These are phyloP conservation scores for Linnemannia elongata DNA, from an alignment of 192 early-diverging fungal genomes.

Conservation along the genomic window DNA sequence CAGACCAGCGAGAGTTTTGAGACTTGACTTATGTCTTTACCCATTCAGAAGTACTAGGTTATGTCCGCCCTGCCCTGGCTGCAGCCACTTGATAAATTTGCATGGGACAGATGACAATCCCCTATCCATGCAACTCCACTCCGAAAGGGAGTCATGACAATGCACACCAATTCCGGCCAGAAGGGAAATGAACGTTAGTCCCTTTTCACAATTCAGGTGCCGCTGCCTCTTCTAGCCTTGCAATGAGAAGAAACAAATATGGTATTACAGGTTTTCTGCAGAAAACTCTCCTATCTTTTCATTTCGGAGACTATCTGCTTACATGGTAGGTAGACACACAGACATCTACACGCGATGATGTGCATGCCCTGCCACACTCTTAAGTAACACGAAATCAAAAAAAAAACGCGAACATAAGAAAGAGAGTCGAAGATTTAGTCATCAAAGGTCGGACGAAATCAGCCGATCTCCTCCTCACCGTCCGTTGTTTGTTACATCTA, in stretches of 20 bases:
- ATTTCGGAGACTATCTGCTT: too few relatives aligned
- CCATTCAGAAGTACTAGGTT: too few relatives aligned
- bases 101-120: too few relatives aligned
- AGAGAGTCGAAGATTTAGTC: not conserved
- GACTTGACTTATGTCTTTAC: too few relatives aligned
- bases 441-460: not conserved
- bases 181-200: not conserved
- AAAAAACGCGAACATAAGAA: not conserved
- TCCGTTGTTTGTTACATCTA: not conserved
- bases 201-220: not conserved
- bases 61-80: too few relatives aligned
- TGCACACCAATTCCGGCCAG: not conserved
- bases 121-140: too few relatives aligned
- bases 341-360: not conserved
- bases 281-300: not conserved
- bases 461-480: not conserved
- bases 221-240: not conserved
- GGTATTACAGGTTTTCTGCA: not conserved
- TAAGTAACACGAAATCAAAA: not conserved
- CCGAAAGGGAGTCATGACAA: too few relatives aligned
- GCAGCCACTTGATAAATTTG: too few relatives aligned
- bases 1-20: too few relatives aligned
- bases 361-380: not conserved
- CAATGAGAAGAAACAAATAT: not conserved
- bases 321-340: not conserved